These are phyloP conservation scores for Pythium oligandrum DNA, from an alignment of 352 stramenopile genomes.

Conservation along the genomic window DNA sequence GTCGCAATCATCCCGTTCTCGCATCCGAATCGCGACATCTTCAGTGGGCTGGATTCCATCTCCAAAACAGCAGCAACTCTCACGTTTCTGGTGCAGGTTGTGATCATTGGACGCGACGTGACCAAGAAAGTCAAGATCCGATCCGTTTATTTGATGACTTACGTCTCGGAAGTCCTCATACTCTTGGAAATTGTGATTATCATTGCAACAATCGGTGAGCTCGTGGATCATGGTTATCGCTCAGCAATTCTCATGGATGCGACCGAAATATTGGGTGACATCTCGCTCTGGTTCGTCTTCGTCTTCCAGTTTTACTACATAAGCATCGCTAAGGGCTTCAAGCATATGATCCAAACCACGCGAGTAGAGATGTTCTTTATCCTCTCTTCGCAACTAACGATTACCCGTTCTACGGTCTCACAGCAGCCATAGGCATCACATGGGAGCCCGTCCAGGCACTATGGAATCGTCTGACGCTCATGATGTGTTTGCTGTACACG, in stretches of 20 bases:
- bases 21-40: no score
- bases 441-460: constrained; percentile 14
- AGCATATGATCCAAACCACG: constrained; percentile 13
- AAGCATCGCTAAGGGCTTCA: constrained; percentile 20
- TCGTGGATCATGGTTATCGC: no score
- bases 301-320: constrained; percentile 39
- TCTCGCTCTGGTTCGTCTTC: no score
- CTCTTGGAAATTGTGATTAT: constrained; percentile 14
- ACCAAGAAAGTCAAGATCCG: constrained; percentile 20
- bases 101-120: constrained; percentile 24
- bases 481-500: constrained; percentile 8
- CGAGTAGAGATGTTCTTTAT: constrained; percentile 27
- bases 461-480: constrained; percentile 11
- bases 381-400: constrained; percentile 23
- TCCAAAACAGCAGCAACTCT: constrained; percentile 10
- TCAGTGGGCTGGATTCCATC: no score
- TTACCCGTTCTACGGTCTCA: constrained; percentile 14
- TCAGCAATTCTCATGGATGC: no score
- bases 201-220: constrained; percentile 1
- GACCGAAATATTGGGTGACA: no score
- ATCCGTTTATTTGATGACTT: constrained; percentile 9
- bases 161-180: constrained; percentile 12
- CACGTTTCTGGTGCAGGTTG: constrained; percentile 33
- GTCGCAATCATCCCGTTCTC: not conserved
- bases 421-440: constrained; percentile 1